Base-by-base conservation (phyloP, 2,329 filamentous ascomycete species). In the Sphaerulina populicola region DNA sequence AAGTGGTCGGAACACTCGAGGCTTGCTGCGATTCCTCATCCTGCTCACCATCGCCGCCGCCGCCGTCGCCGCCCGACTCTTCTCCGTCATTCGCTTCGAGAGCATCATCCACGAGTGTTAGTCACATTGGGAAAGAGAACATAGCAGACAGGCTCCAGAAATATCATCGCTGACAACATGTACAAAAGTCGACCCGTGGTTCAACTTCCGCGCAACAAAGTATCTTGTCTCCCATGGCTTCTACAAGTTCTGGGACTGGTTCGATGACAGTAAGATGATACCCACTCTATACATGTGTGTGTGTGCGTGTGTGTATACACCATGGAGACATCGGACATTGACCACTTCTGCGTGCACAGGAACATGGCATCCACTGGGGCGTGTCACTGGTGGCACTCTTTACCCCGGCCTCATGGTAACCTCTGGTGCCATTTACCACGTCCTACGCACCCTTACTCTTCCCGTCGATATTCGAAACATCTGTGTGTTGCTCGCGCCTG, bases 161-260 rank as follows among this genome's bases (percentile, higher is more conserved):
- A 38, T 47, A 39, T 53, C 59, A 39, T 53, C 59, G 48, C 62
- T 49, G 41, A 43, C 29, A 36, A 52, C 7, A 8, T 27, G 45
- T 30, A 12, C 56, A 27, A 98, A 27, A 98, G 91, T 98, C 74
- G 93, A 98, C 73, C 93, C 93, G 33, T 98, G 93, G 93, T 98
- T 98, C 77, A 98, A 98, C 74, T 98, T 98, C 74, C 81, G 93
- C 71, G 93, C 93, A 60, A 97, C 93, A 51, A 97, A 97, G 73
- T 97, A 98, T 67, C 81, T 98, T 50, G 88, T 98, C 50, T 81
- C 91, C 67, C 82, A 98, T 82, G 93, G 93, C 64, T 97, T 98
- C 75, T 94, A 95, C 72, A 89, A 86, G 71, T 98, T 98, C 70
- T 98, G 93, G 93, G 91, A 98, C 71, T 98, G 93, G 93, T 98